A percentile compares a stretch with the other conserved stretches of the same genome.
Conservation (phyloP, 495 filamentous ascomycete species). For the Penicillium herquei region DNA sequence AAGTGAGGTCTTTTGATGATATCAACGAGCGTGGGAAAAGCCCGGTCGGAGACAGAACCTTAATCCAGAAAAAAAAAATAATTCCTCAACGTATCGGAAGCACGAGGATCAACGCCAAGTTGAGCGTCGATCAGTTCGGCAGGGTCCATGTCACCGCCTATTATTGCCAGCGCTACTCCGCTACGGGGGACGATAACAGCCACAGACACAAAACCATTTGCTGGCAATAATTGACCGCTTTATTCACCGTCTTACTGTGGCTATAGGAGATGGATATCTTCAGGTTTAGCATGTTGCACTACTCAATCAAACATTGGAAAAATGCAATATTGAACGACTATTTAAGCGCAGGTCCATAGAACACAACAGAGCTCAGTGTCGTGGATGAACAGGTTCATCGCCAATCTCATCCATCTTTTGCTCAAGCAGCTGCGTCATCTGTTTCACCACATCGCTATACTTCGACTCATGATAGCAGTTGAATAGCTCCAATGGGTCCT, state of each 20-base stretch:
- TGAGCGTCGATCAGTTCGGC: slow-evolving; percentile 7
- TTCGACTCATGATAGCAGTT: slow-evolving; percentile 34
- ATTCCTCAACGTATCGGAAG: background rate
- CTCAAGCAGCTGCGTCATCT: slow-evolving; percentile 37
- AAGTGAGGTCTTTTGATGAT: background rate
- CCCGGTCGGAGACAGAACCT: background rate
- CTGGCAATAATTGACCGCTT: too few species aligned
- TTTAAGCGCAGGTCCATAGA: too few species aligned
- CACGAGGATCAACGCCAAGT: slow-evolving; percentile 8
- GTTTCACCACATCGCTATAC: slow-evolving; percentile 30
- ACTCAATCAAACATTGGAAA: too few species aligned
- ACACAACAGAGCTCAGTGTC: too few species aligned
- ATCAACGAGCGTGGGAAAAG: background rate
- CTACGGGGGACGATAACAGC: background rate
- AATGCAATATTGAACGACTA: too few species aligned
- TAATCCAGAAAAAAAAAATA: background rate
- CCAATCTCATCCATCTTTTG: slow-evolving; percentile 44
- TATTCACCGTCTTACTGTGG: too few species aligned
- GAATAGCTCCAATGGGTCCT: slow-evolving; percentile 45
- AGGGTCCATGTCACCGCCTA: slow-evolving; percentile 11
- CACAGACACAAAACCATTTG: too few species aligned
- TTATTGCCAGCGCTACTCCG: background rate
- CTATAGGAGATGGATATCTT: too few species aligned
- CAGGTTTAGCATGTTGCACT: too few species aligned
- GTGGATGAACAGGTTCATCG: slow-evolving; percentile 34